phyloP scores from a whole-genome alignment of 2,329 filamentous ascomycete genomes.

The Aspergillus texensis region DNA sequence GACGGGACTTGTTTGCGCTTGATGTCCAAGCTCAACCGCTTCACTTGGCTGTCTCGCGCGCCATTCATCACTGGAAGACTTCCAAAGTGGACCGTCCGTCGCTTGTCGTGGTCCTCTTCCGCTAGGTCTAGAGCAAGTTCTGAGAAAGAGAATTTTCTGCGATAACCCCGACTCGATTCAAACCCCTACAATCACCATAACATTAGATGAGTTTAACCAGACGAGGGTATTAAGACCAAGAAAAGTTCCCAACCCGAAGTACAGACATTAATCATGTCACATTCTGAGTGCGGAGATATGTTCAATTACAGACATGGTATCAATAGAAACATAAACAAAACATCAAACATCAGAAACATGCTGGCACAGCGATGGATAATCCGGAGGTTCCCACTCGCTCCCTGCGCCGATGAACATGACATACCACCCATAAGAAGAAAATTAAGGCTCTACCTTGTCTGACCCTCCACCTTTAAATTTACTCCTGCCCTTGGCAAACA shows the following conservation, averaged over 20 bases:
- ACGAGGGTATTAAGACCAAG: conserved; percentile 12
- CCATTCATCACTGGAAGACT: conserved; percentile 23
- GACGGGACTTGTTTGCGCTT: conserved; percentile 10
- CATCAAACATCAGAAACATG: conserved; percentile 8
- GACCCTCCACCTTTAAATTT: conserved; percentile 65
- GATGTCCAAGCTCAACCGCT: conserved; percentile 4
- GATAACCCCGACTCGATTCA: conserved; percentile 30
- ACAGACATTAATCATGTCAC: conserved; percentile 31
- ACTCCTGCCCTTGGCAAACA: conserved; percentile 88
- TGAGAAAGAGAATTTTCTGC: conserved; percentile 27
- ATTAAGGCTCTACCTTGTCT: conserved; percentile 85
- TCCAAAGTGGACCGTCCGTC: conserved; percentile 27
- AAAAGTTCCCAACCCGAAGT: neutral
- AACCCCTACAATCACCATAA: conserved; percentile 29
- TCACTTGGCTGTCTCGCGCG: conserved; percentile 11
- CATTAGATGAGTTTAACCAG: conserved; percentile 12
- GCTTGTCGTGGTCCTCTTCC: conserved; percentile 18
- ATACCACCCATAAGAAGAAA: conserved; percentile 42
- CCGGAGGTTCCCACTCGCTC: conserved; percentile 8
- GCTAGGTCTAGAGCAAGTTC: conserved; percentile 24
- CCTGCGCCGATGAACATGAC: conserved; percentile 7
- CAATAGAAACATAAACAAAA: conserved; percentile 7
- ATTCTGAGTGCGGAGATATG: conserved; percentile 23
- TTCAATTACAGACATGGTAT: conserved; percentile 30
- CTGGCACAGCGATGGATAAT: conserved; percentile 15